Evolutionary conservation across 2,329 filamentous ascomycete genomes (phyloP).

Genomic region (Myriosclerotinia curreyana): DNA sequence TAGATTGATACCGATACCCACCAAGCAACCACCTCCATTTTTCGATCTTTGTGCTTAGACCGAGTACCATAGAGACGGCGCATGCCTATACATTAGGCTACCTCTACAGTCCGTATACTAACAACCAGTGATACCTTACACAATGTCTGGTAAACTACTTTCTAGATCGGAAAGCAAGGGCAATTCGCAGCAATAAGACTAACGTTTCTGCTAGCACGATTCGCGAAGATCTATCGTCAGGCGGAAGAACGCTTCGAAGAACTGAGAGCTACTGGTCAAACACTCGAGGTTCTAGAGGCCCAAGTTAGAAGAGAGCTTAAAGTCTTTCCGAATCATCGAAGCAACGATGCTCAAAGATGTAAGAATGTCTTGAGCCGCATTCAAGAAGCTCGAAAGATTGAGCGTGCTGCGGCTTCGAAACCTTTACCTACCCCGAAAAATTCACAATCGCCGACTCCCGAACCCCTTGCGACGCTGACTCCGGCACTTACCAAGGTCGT

Average conservation of each 20-base stretch:
- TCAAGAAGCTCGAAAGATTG: background rate
- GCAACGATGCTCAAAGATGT: background rate
- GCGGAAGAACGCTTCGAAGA: background rate
- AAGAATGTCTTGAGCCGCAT: background rate
- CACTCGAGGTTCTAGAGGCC: background rate
- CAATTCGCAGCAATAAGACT: background rate
- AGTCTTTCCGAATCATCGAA: background rate
- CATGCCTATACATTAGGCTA: background rate
- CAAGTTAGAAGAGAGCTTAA: background rate
- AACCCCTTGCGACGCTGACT: background rate
- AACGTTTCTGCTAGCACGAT: background rate
- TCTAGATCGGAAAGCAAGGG: background rate
- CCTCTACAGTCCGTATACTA: background rate
- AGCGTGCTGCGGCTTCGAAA: background rate
- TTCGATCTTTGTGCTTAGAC: background rate
- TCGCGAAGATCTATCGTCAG: background rate
- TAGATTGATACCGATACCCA: background rate
- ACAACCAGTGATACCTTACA: background rate
- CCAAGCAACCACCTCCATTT: background rate
- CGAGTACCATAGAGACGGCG: too few species aligned
- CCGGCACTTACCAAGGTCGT: background rate
- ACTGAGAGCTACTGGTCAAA: background rate
- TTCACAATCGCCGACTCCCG: background rate
- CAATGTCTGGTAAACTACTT: slow-evolving; percentile 2
- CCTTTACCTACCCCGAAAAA: background rate